Evolutionary conservation across 495 filamentous ascomycete genomes (phyloP).

Genomic region (Neurospora sublineolata): DNA sequence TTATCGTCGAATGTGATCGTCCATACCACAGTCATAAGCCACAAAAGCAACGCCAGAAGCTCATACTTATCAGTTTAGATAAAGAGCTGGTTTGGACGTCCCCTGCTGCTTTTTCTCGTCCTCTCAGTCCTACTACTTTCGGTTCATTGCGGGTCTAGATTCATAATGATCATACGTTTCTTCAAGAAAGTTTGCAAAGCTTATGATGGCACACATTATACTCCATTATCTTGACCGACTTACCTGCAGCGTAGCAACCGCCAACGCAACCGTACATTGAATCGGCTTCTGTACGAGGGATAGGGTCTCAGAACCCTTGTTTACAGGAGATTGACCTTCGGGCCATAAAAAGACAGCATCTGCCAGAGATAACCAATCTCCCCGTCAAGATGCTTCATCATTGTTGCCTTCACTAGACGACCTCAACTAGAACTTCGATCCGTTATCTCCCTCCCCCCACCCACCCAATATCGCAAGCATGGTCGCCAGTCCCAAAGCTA

Average conservation of each 20-base stretch:
- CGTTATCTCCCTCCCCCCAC: background rate
- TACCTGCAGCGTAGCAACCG: background rate
- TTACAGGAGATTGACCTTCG: background rate
- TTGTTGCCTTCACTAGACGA: background rate
- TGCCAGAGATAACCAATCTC: background rate
- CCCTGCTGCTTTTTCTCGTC: background rate
- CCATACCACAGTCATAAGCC: background rate
- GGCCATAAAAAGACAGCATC: background rate
- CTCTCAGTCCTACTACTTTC: background rate
- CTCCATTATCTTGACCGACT: background rate
- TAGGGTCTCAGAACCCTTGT: background rate
- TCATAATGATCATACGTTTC: background rate
- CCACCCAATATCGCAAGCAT: background rate
- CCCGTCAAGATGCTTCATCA: background rate
- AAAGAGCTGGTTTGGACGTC: background rate
- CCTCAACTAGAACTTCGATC: background rate
- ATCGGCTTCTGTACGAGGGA: background rate
- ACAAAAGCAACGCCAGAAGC: background rate
- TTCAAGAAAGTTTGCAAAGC: background rate
- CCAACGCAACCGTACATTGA: background rate
- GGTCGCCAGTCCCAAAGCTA: background rate
- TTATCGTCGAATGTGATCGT: background rate
- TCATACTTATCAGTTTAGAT: background rate
- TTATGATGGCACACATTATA: background rate
- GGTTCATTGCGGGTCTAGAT: background rate